phyloP scores from a whole-genome alignment of 2,329 filamentous ascomycete genomes.

The Fusarium sp. region DNA sequence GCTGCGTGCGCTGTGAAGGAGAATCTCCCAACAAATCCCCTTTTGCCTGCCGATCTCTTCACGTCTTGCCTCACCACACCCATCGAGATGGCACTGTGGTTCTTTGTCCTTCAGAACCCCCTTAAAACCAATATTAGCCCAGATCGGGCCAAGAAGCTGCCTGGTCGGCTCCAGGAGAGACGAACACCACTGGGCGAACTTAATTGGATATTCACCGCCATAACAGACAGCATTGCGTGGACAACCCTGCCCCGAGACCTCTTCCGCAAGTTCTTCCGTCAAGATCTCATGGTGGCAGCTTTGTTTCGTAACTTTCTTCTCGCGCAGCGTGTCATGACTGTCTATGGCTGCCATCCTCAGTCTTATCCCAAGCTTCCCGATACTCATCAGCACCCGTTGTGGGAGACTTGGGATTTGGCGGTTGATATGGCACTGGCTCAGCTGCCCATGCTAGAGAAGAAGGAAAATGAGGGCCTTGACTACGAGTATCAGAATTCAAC shows the following conservation, averaged over 20 bases:
- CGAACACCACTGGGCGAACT: conserved; percentile 93
- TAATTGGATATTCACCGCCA: conserved; percentile 99
- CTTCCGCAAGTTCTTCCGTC: conserved; percentile 96
- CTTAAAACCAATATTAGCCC: conserved; percentile 73
- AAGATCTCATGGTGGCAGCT: conserved; percentile 98
- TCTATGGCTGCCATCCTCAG: conserved; percentile 94
- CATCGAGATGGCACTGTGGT: conserved; percentile 96
- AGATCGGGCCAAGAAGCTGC: conserved; percentile 86
- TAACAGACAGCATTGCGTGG: conserved; percentile 99
- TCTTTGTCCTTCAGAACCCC: conserved; percentile 94
- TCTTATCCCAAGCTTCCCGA: conserved; percentile 92
- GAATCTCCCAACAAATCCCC: conserved; percentile 92
- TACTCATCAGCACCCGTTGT: conserved; percentile 92
- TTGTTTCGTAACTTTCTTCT: conserved; percentile 96
- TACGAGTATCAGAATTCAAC: conserved; percentile 95
- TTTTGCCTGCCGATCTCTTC: conserved; percentile 92
- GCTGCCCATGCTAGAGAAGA: conserved; percentile 84
- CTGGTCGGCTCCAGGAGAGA: conserved; percentile 89
- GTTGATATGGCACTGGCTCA: conserved; percentile 95
- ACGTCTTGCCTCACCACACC: conserved; percentile 95
- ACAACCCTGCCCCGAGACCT: conserved; percentile 88
- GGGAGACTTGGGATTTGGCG: conserved; percentile 97
- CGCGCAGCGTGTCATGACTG: conserved; percentile 93
- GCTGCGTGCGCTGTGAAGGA: conserved; percentile 92
- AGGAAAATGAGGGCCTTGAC: conserved; percentile 74